These are phyloP conservation scores for Hirschfeldia incana DNA, from an alignment of 345 rosid genomes.

Conservation along the genomic window DNA sequence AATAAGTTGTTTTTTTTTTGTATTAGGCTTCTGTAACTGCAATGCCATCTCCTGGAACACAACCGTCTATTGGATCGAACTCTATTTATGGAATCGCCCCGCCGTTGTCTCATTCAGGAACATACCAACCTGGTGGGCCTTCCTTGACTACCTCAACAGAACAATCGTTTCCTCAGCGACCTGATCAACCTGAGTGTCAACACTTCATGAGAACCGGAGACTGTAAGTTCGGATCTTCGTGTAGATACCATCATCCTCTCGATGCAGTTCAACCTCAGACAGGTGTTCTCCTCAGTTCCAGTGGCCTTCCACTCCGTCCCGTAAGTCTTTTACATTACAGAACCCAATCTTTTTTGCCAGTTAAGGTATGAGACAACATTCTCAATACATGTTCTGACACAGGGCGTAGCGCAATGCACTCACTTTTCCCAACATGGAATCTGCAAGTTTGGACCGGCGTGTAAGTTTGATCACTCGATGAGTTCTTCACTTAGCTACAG, in stretches of 20 bases:
- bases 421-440: slow-evolving; percentile 65
- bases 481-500: slow-evolving; percentile 67
- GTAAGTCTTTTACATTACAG: slow-evolving; percentile 52
- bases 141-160: slow-evolving; percentile 61
- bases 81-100: slow-evolving; percentile 62
- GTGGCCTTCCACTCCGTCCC: slow-evolving; percentile 85
- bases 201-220: slow-evolving; percentile 86
- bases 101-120: too few relatives aligned
- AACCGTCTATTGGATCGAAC: slow-evolving; percentile 58
- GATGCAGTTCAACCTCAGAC: slow-evolving; percentile 54
- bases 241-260: slow-evolving; percentile 92
- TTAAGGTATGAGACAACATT: background rate
- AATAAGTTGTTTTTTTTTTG: background rate
- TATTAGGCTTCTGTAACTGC: slow-evolving; percentile 59
- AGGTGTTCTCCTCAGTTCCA: slow-evolving; percentile 60
- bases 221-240: slow-evolving; percentile 85
- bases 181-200: slow-evolving; percentile 87
- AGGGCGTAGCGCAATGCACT: slow-evolving; percentile 76
- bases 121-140: slow-evolving; percentile 51
- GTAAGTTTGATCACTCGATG: slow-evolving; percentile 87
- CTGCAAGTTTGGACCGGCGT: slow-evolving; percentile 75
- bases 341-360: background rate
- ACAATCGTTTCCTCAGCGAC: slow-evolving; percentile 72
- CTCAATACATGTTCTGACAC: slow-evolving; percentile 18
- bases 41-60: slow-evolving; percentile 64